Conservation (phyloP, 768 basidiomycete genomes). For the Leccinum subtestaceum region DNA sequence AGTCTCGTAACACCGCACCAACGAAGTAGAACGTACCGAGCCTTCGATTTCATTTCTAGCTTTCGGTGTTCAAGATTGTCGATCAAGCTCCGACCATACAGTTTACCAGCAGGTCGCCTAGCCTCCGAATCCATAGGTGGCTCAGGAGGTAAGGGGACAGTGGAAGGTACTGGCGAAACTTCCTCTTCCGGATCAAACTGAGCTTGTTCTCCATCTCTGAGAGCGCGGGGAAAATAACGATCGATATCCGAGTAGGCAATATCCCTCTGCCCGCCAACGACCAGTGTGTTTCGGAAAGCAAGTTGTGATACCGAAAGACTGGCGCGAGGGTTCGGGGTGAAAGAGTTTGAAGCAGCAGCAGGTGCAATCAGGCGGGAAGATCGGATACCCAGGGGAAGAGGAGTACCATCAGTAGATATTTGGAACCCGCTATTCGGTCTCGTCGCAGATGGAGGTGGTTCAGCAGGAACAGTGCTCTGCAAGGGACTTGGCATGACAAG, state of each 20-base stretch:
- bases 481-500: conserved; percentile 92
- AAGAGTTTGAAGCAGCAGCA: conserved; percentile 55
- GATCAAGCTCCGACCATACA: conserved; percentile 87
- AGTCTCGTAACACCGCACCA: conserved; percentile 1
- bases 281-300: conserved; percentile 79
- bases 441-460: conserved; percentile 33
- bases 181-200: conserved; percentile 44
- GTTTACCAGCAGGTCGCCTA: conserved; percentile 68
- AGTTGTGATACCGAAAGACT: conserved; percentile 77
- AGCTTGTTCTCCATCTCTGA: conserved; percentile 75
- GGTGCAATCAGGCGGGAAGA: conserved; percentile 47
- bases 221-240: conserved; percentile 62
- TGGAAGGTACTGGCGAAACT: conserved; percentile 32
- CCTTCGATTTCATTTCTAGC: conserved; percentile 74
- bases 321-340: conserved; percentile 74
- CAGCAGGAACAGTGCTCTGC: conserved; percentile 44
- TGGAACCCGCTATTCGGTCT: conserved; percentile 58
- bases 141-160: conserved; percentile 31
- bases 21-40: conserved; percentile 55
- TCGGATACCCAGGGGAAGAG: conserved; percentile 68
- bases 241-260: conserved; percentile 61
- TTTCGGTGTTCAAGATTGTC: conserved; percentile 87
- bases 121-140: conserved; percentile 32
- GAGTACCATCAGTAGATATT: conserved; percentile 62
- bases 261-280: conserved; percentile 65